phyloP scores from a whole-genome alignment of 768 basidiomycete genomes.

The Xerocomus spinulosus region DNA sequence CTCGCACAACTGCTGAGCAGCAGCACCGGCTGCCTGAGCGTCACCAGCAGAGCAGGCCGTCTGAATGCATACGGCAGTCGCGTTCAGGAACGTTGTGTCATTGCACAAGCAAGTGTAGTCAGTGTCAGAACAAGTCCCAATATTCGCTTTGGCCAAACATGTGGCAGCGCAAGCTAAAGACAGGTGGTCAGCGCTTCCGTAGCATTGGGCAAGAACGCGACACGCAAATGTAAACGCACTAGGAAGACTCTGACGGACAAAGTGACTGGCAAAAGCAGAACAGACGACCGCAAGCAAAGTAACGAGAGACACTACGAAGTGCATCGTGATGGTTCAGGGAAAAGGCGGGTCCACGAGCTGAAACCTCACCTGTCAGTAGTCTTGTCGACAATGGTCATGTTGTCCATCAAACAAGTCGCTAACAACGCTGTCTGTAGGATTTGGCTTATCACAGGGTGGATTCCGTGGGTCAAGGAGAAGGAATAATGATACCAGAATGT shows the following conservation, averaged over 20 bases:
- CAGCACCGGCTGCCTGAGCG: conserved; percentile 38
- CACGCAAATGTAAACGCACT: conserved; percentile 19
- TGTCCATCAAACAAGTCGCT: too few relatives aligned
- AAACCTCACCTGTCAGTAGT: background rate
- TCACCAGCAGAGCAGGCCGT: conserved; percentile 44
- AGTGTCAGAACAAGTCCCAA: conserved; percentile 40
- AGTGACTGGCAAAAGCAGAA: conserved; percentile 17
- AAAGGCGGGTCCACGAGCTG: background rate
- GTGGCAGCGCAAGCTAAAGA: conserved; percentile 45
- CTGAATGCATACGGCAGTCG: conserved; percentile 47
- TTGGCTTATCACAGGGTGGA: too few relatives aligned
- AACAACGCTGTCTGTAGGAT: too few relatives aligned
- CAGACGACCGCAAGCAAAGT: conserved; percentile 11
- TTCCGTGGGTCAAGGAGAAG: too few relatives aligned
- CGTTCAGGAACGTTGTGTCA: conserved; percentile 39
- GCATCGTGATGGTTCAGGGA: conserved; percentile 9
- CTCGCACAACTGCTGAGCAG: conserved; percentile 41
- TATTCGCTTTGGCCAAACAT: conserved; percentile 45
- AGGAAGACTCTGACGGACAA: conserved; percentile 19
- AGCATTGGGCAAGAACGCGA: background rate
- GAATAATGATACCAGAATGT: too few relatives aligned
- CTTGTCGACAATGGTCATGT: background rate
- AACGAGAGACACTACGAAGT: conserved; percentile 12
- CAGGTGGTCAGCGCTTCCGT: background rate
- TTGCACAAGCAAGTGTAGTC: conserved; percentile 61